Conservation (phyloP, 441 rosid species). For the Arabidopsis hybrid region DNA sequence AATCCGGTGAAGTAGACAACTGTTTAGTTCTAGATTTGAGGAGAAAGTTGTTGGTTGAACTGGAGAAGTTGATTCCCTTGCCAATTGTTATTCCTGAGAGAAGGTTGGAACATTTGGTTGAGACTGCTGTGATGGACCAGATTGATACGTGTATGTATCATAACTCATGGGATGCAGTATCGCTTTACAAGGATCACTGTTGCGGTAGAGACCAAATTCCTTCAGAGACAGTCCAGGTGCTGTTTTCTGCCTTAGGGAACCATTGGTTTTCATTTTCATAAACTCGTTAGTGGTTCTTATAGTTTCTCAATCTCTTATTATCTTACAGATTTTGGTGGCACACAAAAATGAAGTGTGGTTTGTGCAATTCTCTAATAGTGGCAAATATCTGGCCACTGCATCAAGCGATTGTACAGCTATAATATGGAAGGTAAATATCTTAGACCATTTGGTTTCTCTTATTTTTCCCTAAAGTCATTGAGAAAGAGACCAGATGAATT, state of each 20-base stretch:
- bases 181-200: constrained; percentile 76
- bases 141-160: constrained; percentile 78
- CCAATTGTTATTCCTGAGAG: constrained; percentile 64
- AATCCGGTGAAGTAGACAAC: constrained; percentile 49
- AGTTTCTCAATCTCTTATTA: constrained; percentile 16
- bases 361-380: constrained; percentile 82
- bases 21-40: constrained; percentile 52
- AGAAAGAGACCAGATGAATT: constrained; percentile 17
- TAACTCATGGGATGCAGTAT: constrained; percentile 59
- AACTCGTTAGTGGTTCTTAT: background rate
- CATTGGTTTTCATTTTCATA: constrained; percentile 1
- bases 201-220: constrained; percentile 84
- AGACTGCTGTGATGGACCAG: constrained; percentile 64
- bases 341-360: constrained; percentile 95
- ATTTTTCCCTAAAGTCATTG: background rate
- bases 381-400: constrained; percentile 85
- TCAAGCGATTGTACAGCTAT: constrained; percentile 92
- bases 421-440: constrained; percentile 78
- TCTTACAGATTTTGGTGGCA: constrained; percentile 74
- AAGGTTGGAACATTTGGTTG: constrained; percentile 78
- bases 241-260: constrained; percentile 12
- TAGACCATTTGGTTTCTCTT: background rate
- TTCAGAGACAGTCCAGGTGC: constrained; percentile 78
- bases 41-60: constrained; percentile 55
- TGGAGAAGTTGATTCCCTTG: constrained; percentile 68